A percentile compares a stretch with the other conserved stretches of the same genome.
Conservation (phyloP, 768 basidiomycete species). For the Leccinum aurantiacum region DNA sequence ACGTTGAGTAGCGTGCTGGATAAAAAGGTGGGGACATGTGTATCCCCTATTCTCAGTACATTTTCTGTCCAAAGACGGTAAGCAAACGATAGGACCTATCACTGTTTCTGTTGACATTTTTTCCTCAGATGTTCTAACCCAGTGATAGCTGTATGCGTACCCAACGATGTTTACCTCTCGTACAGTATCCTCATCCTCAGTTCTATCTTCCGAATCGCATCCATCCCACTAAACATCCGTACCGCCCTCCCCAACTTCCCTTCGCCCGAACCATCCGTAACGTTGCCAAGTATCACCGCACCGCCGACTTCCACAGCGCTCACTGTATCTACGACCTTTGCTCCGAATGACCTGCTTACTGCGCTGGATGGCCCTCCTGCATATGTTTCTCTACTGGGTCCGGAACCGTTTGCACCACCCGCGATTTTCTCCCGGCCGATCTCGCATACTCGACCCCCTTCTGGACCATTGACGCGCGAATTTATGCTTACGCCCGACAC, state of each 20-base stretch:
- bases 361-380: slow-evolving; percentile 45
- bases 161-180: slow-evolving; percentile 85
- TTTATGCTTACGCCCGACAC: slow-evolving; percentile 74
- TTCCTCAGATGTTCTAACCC: slow-evolving; percentile 67
- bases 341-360: slow-evolving; percentile 36
- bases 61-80: slow-evolving; percentile 72
- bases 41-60: slow-evolving; percentile 64
- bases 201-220: slow-evolving; percentile 67
- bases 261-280: slow-evolving; percentile 5
- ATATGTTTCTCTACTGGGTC: slow-evolving; percentile 55
- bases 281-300: slow-evolving; percentile 9
- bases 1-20: slow-evolving; percentile 49
- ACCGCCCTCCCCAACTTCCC: slow-evolving; percentile 40
- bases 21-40: slow-evolving; percentile 49
- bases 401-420: slow-evolving; percentile 47
- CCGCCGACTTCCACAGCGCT: slow-evolving; percentile 15
- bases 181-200: slow-evolving; percentile 86
- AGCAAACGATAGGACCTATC: slow-evolving; percentile 18
- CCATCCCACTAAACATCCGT: slow-evolving; percentile 72
- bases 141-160: slow-evolving; percentile 66
- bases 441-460: slow-evolving; percentile 50
- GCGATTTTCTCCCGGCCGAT: slow-evolving; percentile 41
- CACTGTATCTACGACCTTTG: slow-evolving; percentile 3
- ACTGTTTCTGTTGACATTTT: slow-evolving; percentile 5
- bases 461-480: slow-evolving; percentile 45